These are phyloP conservation scores for Turritis glabra DNA, from an alignment of 345 rosid genomes.

Conservation along the genomic window DNA sequence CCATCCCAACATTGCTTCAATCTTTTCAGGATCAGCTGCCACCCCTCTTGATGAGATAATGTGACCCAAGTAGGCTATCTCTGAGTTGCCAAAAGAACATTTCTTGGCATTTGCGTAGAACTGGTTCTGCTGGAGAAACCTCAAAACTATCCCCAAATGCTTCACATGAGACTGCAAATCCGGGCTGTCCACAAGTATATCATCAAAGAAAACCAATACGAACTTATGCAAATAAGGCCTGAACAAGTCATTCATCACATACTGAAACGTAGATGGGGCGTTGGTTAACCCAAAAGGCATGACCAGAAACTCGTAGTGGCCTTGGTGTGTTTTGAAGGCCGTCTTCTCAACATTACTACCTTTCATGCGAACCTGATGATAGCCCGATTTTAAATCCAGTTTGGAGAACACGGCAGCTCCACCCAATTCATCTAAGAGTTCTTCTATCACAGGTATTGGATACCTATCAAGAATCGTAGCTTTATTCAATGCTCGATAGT, in stretches of 20 bases:
- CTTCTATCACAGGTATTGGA: not conserved
- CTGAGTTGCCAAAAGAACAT: fast-evolving
- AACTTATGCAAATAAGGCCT: not conserved
- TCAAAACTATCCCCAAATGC: too few relatives aligned
- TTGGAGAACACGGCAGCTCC: not conserved
- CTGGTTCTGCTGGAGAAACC: not conserved
- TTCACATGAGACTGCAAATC: too few relatives aligned
- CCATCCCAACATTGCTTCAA: not conserved
- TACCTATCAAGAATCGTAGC: not conserved
- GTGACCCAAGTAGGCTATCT: not conserved
- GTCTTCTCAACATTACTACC: not conserved
- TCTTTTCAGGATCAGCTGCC: not conserved
- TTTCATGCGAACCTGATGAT: not conserved
- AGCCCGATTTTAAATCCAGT: not conserved
- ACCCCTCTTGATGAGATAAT: fast-evolving
- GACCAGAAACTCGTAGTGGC: not conserved
- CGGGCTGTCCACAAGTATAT: not conserved
- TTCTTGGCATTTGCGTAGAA: not conserved
- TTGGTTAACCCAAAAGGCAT: not conserved
- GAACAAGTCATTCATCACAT: not conserved
- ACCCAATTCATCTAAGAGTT: not conserved
- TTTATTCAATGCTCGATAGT: not conserved
- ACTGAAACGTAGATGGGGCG: not conserved
- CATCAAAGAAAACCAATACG: not conserved
- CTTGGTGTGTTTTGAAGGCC: not conserved